Evolutionary conservation across 345 rosid genomes (phyloP).

Genomic region (Jatropha curcas): DNA sequence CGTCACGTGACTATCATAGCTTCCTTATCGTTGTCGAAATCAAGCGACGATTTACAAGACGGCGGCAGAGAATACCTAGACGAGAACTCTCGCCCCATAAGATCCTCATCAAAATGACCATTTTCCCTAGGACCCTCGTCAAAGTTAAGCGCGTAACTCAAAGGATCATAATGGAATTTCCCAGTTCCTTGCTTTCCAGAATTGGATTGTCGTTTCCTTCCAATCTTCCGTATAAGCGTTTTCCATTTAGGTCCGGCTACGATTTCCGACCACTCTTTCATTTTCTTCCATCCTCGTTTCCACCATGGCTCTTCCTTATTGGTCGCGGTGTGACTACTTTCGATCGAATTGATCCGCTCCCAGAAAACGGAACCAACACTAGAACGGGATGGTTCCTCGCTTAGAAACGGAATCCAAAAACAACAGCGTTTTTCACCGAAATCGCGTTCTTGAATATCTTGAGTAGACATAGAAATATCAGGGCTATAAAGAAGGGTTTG

Average conservation of each 20-base stretch:
- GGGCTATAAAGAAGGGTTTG: no score
- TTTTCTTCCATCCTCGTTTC: conserved; percentile 27
- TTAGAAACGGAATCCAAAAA: background rate
- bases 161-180: conserved; percentile 71
- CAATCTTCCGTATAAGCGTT: conserved; percentile 76
- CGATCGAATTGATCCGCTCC: background rate
- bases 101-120: conserved; percentile 28
- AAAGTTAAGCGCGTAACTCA: conserved; percentile 78
- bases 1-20: background rate
- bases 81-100: conserved; percentile 43
- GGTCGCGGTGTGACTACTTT: background rate
- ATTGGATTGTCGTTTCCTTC: conserved; percentile 38
- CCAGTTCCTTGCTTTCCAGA: conserved; percentile 28
- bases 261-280: conserved; percentile 88
- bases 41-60: conserved; percentile 42
- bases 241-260: conserved; percentile 92
- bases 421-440: background rate
- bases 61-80: conserved; percentile 49
- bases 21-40: conserved; percentile 35
- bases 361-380: background rate
- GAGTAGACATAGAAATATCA: background rate
- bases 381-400: background rate
- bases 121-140: conserved; percentile 44
- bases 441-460: background rate
- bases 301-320: background rate